Base-by-base conservation (phyloP, 2,329 filamentous ascomycete species). In the Lecanosticta acicola region DNA sequence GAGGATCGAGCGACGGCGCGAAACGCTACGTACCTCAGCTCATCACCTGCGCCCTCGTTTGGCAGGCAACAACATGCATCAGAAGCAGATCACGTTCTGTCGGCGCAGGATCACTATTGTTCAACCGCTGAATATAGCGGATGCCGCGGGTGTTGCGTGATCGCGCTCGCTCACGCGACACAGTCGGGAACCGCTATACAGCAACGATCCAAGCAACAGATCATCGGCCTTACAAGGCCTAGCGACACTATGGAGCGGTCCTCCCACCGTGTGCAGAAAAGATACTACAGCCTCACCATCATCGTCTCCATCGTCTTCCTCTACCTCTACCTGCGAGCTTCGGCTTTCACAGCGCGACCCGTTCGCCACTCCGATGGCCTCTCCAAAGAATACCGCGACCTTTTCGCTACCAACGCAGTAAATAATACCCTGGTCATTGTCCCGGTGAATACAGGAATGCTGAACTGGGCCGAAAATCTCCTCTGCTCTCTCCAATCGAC, bases 401-500 rank as follows among this genome's bases (percentile, higher is more conserved):
- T 36, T 10, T 45, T 49, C 29, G 21, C 47, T 13, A 32, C 33
- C 10, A n/a, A 42, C 4, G 43, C 47, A 13, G 41, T 49, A 33
- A 43, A 49, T 35, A 45, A 43, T n/a, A 49, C 46, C 3, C 19
- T 49, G 7, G 36, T 49, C 38, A 39, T 54, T n/a, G 45, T 54
- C 3, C 48, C 51, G 7, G 32, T 49, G 4, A 54, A 54, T 19
- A 44, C 29, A 16, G 51, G 51, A 7, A 51, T 51, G 48, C 32
- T 54, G 3, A 40, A 46, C 33, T 50, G 42, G 45, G 48, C 40
- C 10, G 43, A 46, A 16, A 54, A 54, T 20, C 34, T 54, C 9
- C 40, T 54, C 11, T 54, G 51, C 39, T 54, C 51, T 3, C 32
- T 54, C 4, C 16, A 38, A 29, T 13, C 17, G 10, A 49, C 45